Evolutionary conservation across 371 early-diverging fungal genomes (phyloP).

Genomic region (Blastocladiella emersonii): DNA sequence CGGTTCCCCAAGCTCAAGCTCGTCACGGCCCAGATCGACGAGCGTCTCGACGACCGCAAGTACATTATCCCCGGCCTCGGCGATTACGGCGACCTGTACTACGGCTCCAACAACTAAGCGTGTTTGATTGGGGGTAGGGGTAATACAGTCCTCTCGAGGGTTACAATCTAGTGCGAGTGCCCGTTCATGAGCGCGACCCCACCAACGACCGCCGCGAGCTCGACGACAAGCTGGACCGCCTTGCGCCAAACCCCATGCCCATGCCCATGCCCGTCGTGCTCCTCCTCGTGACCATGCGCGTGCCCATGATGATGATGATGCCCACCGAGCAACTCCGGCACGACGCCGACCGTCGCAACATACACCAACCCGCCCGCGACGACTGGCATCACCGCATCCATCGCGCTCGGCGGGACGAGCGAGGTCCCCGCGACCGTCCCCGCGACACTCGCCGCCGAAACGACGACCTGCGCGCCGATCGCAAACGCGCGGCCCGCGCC

Average conservation of each 20-base stretch:
- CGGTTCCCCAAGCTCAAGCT: slow-evolving; percentile 70
- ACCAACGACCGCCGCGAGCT: slow-evolving; percentile 25
- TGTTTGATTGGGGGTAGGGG: too few species aligned
- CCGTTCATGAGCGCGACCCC: slow-evolving; percentile 24
- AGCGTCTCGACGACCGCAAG: slow-evolving; percentile 60
- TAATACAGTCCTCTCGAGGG: too few species aligned
- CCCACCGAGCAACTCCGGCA: slow-evolving; percentile 64
- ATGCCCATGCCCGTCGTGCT: slow-evolving; percentile 1
- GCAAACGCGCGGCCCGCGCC: slow-evolving; percentile 61
- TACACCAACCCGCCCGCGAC: slow-evolving; percentile 83
- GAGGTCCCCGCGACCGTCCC: not conserved
- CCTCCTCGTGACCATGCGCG: slow-evolving; percentile 46
- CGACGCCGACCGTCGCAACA: slow-evolving; percentile 72
- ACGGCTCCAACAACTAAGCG: slow-evolving; percentile 14
- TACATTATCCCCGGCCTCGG: slow-evolving; percentile 89
- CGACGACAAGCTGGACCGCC: slow-evolving; percentile 16
- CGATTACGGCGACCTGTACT: slow-evolving; percentile 71
- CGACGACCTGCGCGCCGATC: slow-evolving; percentile 67
- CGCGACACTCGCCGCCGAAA: slow-evolving; percentile 59
- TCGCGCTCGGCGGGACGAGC: slow-evolving; percentile 9
- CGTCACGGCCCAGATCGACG: slow-evolving; percentile 70
- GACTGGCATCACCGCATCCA: slow-evolving; percentile 67
- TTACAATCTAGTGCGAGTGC: too few species aligned
- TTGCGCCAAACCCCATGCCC: not conserved
- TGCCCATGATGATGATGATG: slow-evolving; percentile 36